Evolutionary conservation across 441 rosid genomes (phyloP).

Genomic region (Erysimum pusillum): DNA sequence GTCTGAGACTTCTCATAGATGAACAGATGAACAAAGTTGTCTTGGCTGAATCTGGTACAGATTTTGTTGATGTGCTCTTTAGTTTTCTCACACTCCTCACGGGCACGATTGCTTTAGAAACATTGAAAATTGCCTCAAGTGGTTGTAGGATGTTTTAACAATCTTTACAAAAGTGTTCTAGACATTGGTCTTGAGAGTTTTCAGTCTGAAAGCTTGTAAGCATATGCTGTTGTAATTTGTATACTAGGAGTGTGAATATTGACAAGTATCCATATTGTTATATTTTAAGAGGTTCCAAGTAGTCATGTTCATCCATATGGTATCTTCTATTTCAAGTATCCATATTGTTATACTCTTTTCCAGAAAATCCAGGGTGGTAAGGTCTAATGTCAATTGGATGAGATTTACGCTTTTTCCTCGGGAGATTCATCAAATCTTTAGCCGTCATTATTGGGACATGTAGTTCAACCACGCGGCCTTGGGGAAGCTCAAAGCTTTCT

Average conservation of each 20-base stretch:
- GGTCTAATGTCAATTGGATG: no score
- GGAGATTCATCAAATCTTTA: no score
- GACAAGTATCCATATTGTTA: not conserved
- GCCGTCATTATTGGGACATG: no score
- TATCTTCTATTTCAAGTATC: no score
- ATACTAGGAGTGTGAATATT: slow-evolving; percentile 30
- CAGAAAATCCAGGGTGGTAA: no score
- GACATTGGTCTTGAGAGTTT: slow-evolving; percentile 11
- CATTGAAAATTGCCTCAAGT: not conserved
- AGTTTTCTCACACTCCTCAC: slow-evolving; percentile 5
- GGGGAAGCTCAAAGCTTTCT: no score
- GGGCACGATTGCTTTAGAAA: slow-evolving; percentile 19
- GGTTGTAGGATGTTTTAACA: slow-evolving; percentile 25
- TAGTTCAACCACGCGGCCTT: no score
- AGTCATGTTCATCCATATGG: no score
- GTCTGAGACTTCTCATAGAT: slow-evolving; percentile 12
- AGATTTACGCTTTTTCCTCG: no score
- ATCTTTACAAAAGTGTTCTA: slow-evolving; percentile 24
- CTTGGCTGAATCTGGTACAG: slow-evolving; percentile 23
- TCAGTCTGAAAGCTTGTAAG: slow-evolving; percentile 28
- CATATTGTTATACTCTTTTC: no score
- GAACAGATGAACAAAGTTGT: slow-evolving; percentile 10
- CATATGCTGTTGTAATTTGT: slow-evolving; percentile 24
- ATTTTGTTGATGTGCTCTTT: slow-evolving; percentile 25
- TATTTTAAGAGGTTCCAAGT: no score